phyloP scores from a whole-genome alignment of 257 asterid genomes.

The Fraxinus excelsior region DNA sequence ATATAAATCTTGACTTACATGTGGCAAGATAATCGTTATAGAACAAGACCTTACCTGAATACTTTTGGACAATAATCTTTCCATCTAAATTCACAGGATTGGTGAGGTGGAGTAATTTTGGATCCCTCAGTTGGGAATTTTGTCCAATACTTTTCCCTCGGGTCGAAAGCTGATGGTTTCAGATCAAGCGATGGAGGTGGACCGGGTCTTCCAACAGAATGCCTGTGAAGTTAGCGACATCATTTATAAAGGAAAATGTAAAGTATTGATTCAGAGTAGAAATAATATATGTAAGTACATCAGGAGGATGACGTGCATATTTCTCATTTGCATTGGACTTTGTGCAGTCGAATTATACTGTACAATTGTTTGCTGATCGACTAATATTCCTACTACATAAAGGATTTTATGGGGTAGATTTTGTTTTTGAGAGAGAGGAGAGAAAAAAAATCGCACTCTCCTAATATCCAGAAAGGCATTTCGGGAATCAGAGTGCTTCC shows the following conservation, averaged over 20 bases:
- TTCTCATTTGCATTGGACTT: too few relatives aligned
- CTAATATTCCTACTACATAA: too few relatives aligned
- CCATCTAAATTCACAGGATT: slow-evolving; percentile 87
- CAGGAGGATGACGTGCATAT: too few relatives aligned
- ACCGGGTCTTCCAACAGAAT: slow-evolving; percentile 85
- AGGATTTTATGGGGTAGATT: too few relatives aligned
- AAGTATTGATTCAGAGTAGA: neutral
- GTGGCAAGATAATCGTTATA: too few relatives aligned
- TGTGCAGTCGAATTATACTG: too few relatives aligned
- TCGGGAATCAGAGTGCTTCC: neutral
- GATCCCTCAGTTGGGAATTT: slow-evolving; percentile 92
- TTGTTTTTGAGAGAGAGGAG: too few relatives aligned
- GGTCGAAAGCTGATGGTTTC: slow-evolving; percentile 89
- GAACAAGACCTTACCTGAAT: slow-evolving; percentile 54
- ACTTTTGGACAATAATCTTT: slow-evolving; percentile 97
- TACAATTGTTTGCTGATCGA: too few relatives aligned
- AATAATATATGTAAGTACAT: too few relatives aligned
- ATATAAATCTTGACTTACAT: too few relatives aligned
- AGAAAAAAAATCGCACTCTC: too few relatives aligned
- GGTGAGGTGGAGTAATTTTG: slow-evolving; percentile 83
- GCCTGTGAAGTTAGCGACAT: slow-evolving; percentile 40
- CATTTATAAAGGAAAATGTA: neutral
- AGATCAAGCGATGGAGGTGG: slow-evolving; percentile 83
- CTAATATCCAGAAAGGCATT: neutral
- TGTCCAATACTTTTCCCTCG: slow-evolving; percentile 91